phyloP scores from a whole-genome alignment of 1,284 basidiomycete species.

The Ustilago lituana region DNA sequence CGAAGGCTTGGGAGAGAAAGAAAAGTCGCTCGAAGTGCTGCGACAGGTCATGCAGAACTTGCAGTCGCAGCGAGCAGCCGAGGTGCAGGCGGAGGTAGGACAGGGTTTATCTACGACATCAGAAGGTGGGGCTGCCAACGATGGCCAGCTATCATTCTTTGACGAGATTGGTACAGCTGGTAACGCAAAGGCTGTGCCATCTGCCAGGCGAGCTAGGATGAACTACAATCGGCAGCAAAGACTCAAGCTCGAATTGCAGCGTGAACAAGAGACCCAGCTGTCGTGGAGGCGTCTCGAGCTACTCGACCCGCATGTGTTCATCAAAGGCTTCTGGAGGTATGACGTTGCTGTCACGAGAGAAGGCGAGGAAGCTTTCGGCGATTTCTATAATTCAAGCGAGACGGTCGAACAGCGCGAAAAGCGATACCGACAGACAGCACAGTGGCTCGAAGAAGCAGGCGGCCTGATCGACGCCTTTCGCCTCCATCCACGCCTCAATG shows the following conservation, averaged over 20 bases:
- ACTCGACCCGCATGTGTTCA: constrained; percentile 56
- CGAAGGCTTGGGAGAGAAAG: constrained; percentile 79
- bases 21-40: constrained; percentile 84
- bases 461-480: constrained; percentile 87
- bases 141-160: constrained; percentile 50
- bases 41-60: constrained; percentile 73
- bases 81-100: background rate
- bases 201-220: constrained; percentile 27
- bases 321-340: constrained; percentile 55
- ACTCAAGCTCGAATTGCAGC: constrained; percentile 52
- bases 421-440: constrained; percentile 66
- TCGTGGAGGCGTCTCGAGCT: constrained; percentile 52
- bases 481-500: constrained; percentile 72
- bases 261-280: constrained; percentile 61
- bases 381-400: constrained; percentile 17
- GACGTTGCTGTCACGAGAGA: constrained; percentile 53
- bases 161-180: constrained; percentile 41
- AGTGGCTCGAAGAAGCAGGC: constrained; percentile 84
- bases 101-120: background rate
- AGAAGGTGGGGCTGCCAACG: constrained; percentile 3
- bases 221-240: constrained; percentile 42
- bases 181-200: constrained; percentile 10
- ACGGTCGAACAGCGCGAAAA: constrained; percentile 21
- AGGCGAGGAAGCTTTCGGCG: constrained; percentile 19
- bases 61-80: constrained; percentile 19